Evolutionary conservation across 441 rosid species (phyloP), one percentile per base, ranked within the genome.

Genomic region (Theobroma grandiflorum): DNA sequence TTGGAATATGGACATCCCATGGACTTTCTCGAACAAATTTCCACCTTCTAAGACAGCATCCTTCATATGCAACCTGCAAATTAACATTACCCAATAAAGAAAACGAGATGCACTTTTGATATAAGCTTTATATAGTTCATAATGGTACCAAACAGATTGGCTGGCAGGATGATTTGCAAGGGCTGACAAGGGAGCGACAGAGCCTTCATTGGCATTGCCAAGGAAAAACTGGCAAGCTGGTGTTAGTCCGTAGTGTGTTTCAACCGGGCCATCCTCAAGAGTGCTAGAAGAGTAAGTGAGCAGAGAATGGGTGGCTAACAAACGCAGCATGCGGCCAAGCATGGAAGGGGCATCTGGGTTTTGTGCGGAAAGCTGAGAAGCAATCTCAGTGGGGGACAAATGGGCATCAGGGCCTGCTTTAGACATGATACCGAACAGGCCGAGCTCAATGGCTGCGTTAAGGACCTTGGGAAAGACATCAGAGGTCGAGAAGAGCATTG

Each of bases 381-480:
- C 87, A 6, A 84, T 82, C 57, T 88, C 74, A 0, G 62, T 37
- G 3, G 66, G 37, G 12, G 38, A 62, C 37, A 86, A 77, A 35
- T 77, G 64, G 49, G 45, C 79, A 0, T 75, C 79, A 4, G 31
- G 2, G 4, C 64, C 81, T 5, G 78, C 80, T 67, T 77, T 73
- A 47, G 81, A 85, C 38, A 84, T 74, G 67, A 82, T 82, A 61
- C 84, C 82, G 12, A 84, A 79, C 18, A 75, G 16, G 35, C 75
- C 80, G 0, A 83, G 89, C 76, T 84, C 82, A 20, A 84, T 64
- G 8, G 82, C 80, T 7, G 85, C 70, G 42, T 81, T 65, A 20
- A 81, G 42, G 59, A 77, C 82, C 85, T 81, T 77, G 1, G 83
- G 88, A 18, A 86, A 80, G 52, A 59, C 83, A 3, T 83, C 49